Base-by-base conservation (phyloP, 345 rosid genomes). In the Erucastrum elatum region DNA sequence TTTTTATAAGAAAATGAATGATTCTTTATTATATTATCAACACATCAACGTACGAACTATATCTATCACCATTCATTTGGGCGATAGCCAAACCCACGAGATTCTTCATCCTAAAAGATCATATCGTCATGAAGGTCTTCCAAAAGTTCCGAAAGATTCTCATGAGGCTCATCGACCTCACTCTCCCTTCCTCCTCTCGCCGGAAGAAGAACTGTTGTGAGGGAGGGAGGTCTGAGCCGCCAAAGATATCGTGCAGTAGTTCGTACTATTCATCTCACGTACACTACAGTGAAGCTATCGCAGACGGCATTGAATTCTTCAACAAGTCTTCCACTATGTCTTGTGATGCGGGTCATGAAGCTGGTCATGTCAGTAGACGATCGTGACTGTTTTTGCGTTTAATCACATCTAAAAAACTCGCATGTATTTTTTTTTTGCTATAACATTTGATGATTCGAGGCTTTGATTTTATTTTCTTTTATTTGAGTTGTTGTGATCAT, bases 271-370 rank as follows among this genome's bases (percentile, higher is more conserved):
- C 98, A 0, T 89, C 98, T 13, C 94, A 90, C 5, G 77, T 91
- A 3, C 97, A 90, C 49, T 90, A 90, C 71, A 82, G 81, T 3
- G 97, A 91, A 78, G 97, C 98, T 41, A 88, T 91, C 11, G 90
- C 97, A 0, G 98, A 91, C 76, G 91, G 98, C 81, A 94, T 94
- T 17, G 98, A 90, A 92, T 94, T 94, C 86, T 88, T 94, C 78
- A 94, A 91, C 76, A 90, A 88, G 89, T 89, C 98, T 3, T 86
- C 96, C 1, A 87, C 87, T 74, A 88, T 56, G 71, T 90, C 86
- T 66, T 91, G 82, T 46, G 91, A 85, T 30, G 68, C 73, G 44
- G 83, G 87, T 49, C 85, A 87, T 13, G 86, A 86, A 75, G 89
- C 83, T 78, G 88, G 85, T 2, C 68, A 31, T 21, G 90, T 39